A percentile compares a stretch with the other conserved stretches of the same genome.
Conservation (phyloP, 2,329 filamentous ascomycete species). For the Paracamarosporium sp. region DNA sequence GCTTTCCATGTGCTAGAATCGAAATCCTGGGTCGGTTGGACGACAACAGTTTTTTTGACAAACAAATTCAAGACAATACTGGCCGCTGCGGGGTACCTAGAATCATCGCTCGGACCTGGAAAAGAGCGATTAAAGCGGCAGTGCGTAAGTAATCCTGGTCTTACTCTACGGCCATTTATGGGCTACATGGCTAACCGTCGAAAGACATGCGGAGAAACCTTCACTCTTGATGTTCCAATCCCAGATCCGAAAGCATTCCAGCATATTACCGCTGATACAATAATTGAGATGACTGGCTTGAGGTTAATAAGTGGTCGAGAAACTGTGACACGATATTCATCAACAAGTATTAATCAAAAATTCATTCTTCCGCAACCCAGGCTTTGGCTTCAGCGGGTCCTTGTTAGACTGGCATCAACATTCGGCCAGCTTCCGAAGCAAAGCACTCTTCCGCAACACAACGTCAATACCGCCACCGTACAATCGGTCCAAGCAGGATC, state of each 20-base stretch:
- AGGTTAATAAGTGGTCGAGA: neutral
- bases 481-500: neutral
- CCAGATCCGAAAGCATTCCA: neutral
- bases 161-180: too few relatives aligned
- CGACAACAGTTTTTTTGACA: neutral
- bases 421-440: neutral
- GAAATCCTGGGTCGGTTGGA: neutral
- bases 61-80: neutral
- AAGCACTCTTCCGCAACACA: neutral
- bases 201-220: neutral
- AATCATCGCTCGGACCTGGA: neutral
- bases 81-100: neutral
- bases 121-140: neutral
- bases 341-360: neutral
- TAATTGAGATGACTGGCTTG: neutral
- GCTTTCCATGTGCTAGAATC: too few relatives aligned
- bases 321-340: neutral
- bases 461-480: neutral
- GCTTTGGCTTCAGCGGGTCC: neutral
- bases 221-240: neutral
- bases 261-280: too few relatives aligned
- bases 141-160: neutral
- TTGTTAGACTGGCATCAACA: neutral
- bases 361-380: neutral
- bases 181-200: neutral